A percentile compares a stretch with the other conserved stretches of the same genome.
These are phyloP conservation scores for Odontarrhena argentea DNA, from an alignment of 345 rosid genomes.

Conservation along the genomic window DNA sequence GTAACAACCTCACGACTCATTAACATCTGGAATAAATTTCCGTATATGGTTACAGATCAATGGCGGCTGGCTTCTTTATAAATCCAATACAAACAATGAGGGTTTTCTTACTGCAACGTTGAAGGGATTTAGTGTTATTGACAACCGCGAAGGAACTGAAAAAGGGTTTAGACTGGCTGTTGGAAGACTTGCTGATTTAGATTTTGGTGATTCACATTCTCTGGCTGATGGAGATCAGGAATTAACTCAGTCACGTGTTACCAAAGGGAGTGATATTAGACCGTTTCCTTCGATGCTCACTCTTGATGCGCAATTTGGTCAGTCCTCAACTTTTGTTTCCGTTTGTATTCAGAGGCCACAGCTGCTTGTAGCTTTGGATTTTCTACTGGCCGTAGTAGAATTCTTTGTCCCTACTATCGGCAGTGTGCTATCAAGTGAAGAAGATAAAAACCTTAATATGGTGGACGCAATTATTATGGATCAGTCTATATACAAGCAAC, in stretches of 20 bases:
- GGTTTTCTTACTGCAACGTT: conserved; percentile 86
- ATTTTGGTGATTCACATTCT: conserved; percentile 42
- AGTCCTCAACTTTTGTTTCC: conserved; percentile 60
- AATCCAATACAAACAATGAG: conserved; percentile 63
- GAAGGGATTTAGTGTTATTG: conserved; percentile 78
- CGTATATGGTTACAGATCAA: conserved; percentile 53
- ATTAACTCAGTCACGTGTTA: conserved; percentile 40
- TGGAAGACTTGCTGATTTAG: conserved; percentile 65
- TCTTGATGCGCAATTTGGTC: conserved; percentile 82
- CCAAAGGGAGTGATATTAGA: conserved; percentile 44
- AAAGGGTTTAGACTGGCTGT: conserved; percentile 83
- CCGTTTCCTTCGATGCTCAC: conserved; percentile 88
- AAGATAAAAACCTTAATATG: conserved; percentile 52
- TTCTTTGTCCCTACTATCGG: conserved; percentile 89
- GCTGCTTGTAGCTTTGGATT: conserved; percentile 93
- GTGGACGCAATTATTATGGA: conserved; percentile 68
- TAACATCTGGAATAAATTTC: conserved; percentile 7
- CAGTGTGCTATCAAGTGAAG: conserved; percentile 67
- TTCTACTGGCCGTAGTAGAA: conserved; percentile 86
- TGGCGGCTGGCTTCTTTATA: conserved; percentile 86
- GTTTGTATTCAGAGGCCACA: conserved; percentile 88
- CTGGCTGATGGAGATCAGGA: conserved; percentile 39
- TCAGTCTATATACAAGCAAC: conserved; percentile 62
- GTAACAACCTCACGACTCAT: conserved; percentile 20
- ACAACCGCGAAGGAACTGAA: conserved; percentile 89